These are phyloP conservation scores for Aspergillus brasiliensis DNA, from an alignment of 2,329 filamentous ascomycete species.

Conservation along the genomic window DNA sequence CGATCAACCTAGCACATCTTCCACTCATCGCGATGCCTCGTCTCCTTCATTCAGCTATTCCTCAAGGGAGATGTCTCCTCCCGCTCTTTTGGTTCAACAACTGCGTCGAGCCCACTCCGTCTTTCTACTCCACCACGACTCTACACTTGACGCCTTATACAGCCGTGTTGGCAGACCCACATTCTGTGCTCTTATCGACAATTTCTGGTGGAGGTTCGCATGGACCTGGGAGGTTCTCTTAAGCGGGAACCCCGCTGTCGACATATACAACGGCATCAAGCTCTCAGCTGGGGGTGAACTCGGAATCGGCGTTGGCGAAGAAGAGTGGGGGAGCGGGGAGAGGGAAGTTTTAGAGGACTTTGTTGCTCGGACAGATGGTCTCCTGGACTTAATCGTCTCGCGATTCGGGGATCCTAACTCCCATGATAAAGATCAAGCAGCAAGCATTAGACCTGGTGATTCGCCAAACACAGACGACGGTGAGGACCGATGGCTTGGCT, in stretches of 20 bases:
- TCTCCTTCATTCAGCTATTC: slow-evolving; percentile 72
- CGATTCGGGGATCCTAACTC: slow-evolving; percentile 69
- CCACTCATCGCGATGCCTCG: slow-evolving; percentile 35
- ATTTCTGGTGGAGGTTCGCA: slow-evolving; percentile 76
- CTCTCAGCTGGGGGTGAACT: slow-evolving; percentile 88
- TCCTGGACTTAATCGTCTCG: slow-evolving; percentile 85
- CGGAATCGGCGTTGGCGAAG: slow-evolving; percentile 91
- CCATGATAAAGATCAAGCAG: slow-evolving; percentile 25
- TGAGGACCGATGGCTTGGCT: slow-evolving; percentile 70
- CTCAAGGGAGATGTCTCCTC: slow-evolving; percentile 83
- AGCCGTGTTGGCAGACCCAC: slow-evolving; percentile 64
- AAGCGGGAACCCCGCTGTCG: slow-evolving; percentile 81
- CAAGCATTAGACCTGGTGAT: slow-evolving; percentile 17
- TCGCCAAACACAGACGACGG: slow-evolving; percentile 23
- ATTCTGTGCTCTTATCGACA: slow-evolving; percentile 72
- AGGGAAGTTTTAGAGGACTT: slow-evolving; percentile 92
- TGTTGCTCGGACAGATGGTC: slow-evolving; percentile 73
- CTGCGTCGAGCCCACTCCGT: slow-evolving; percentile 77
- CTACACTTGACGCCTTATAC: slow-evolving; percentile 71
- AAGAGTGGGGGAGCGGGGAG: slow-evolving; percentile 91
- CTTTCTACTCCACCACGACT: slow-evolving; percentile 85
- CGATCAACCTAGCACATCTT: slow-evolving; percentile 48
- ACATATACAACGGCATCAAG: slow-evolving; percentile 80
- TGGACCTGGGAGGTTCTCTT: slow-evolving; percentile 82
- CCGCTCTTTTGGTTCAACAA: slow-evolving; percentile 75